These are phyloP conservation scores for Tylopilus subfusipes DNA, from an alignment of 768 basidiomycete species.

Conservation along the genomic window DNA sequence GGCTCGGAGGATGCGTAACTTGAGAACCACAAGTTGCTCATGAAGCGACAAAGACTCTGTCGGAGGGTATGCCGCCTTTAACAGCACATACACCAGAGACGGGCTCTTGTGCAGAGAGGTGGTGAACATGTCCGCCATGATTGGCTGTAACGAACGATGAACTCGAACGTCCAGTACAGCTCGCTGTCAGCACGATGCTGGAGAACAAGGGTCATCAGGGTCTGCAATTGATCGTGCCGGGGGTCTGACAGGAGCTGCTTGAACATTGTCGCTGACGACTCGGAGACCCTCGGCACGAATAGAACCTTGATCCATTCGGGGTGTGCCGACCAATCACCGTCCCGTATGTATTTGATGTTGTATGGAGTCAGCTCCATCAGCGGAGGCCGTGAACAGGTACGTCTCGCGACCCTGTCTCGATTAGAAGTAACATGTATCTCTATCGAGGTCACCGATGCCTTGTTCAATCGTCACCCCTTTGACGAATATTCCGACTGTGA, in stretches of 20 bases:
- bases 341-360: conserved; percentile 37
- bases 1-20: conserved; percentile 39
- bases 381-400: not conserved
- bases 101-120: conserved; percentile 51
- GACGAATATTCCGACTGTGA: conserved; percentile 62
- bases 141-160: conserved; percentile 29
- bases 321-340: conserved; percentile 39
- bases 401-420: conserved; percentile 55
- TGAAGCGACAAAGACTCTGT: conserved; percentile 35
- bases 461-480: conserved; percentile 49
- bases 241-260: conserved; percentile 23
- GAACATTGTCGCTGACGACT: conserved; percentile 15
- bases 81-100: conserved; percentile 49
- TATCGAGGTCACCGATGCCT: conserved; percentile 47
- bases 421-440: conserved; percentile 72
- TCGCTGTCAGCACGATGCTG: conserved; percentile 54
- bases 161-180: conserved; percentile 48
- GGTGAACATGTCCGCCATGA: conserved; percentile 31
- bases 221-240: conserved; percentile 16
- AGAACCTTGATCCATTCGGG: conserved; percentile 32
- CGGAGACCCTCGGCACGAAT: conserved; percentile 28
- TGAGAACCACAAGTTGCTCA: conserved; percentile 27
- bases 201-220: conserved; percentile 26
- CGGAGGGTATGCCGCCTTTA: conserved; percentile 46
- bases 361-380: conserved; percentile 37